These are phyloP conservation scores for Penicillium sp. DNA, from an alignment of 2,329 filamentous ascomycete species.

Conservation along the genomic window DNA sequence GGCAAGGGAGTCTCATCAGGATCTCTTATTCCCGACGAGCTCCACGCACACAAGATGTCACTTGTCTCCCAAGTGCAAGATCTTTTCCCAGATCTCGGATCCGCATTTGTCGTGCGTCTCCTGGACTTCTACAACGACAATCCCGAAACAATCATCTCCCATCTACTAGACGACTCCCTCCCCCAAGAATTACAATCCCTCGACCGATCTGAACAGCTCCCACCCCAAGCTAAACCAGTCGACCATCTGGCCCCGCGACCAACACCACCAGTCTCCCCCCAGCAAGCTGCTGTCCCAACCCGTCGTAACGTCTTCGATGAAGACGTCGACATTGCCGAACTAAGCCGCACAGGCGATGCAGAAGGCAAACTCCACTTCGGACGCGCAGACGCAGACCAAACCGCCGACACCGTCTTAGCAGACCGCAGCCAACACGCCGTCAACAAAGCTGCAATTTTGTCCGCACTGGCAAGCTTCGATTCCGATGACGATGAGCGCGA, in stretches of 20 bases:
- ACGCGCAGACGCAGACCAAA: conserved; percentile 59
- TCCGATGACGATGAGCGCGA: conserved; percentile 94
- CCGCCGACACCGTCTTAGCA: conserved; percentile 69
- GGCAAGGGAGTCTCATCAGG: conserved; percentile 39
- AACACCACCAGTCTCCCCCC: conserved; percentile 31
- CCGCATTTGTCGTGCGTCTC: conserved; percentile 74
- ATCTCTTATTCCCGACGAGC: conserved; percentile 39
- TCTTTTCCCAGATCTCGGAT: conserved; percentile 82
- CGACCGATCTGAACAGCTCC: conserved; percentile 61
- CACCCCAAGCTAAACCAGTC: conserved; percentile 42
- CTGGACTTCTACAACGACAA: conserved; percentile 77
- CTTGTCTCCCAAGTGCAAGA: conserved; percentile 90
- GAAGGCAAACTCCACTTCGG: conserved; percentile 72
- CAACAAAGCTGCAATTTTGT: conserved; percentile 81
- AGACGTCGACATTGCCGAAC: conserved; percentile 69
- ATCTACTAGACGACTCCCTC: conserved; percentile 75
- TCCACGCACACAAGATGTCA: conserved; percentile 79
- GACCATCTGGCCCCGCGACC: conserved; percentile 57
- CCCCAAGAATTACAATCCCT: conserved; percentile 64
- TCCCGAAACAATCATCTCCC: conserved; percentile 74
- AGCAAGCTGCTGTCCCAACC: conserved; percentile 30
- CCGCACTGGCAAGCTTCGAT: conserved; percentile 85
- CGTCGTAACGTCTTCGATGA: conserved; percentile 76
- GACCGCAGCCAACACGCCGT: conserved; percentile 62
- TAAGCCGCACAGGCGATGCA: conserved; percentile 57